Conservation (phyloP, 176 grass and related monocot species). For the Oryza australiensis region DNA sequence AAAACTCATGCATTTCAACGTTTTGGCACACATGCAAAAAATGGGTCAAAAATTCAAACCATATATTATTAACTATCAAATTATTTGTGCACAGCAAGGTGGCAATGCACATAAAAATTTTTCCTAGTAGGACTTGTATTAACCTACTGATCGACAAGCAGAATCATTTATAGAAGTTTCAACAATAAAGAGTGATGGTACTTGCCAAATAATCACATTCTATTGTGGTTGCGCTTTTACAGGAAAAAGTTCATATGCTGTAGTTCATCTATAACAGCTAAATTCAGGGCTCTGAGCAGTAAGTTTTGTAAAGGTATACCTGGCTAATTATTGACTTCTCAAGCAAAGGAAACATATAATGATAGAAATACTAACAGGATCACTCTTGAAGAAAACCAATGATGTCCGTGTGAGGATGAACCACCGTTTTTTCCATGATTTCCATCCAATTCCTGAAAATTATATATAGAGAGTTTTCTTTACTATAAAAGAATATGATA, state of each 20-base stretch:
- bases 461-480: slow-evolving; percentile 21
- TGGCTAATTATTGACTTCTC: slow-evolving; percentile 2
- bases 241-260: slow-evolving; percentile 1
- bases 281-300: background rate
- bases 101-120: slow-evolving; percentile 4
- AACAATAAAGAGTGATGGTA: background rate
- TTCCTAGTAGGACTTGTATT: background rate
- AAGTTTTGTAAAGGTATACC: background rate
- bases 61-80: slow-evolving; percentile 10
- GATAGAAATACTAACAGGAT: slow-evolving; percentile 71
- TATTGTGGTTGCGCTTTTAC: background rate
- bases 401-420: slow-evolving; percentile 98
- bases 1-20: slow-evolving; percentile 22
- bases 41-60: slow-evolving; percentile 18
- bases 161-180: background rate
- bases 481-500: background rate
- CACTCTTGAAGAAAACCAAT: slow-evolving; percentile 98
- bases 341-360: slow-evolving; percentile 22
- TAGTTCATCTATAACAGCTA: background rate
- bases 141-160: slow-evolving; percentile 8
- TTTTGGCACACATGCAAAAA: background rate
- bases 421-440: slow-evolving; percentile 99
- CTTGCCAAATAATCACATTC: slow-evolving; percentile 5
- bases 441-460: slow-evolving; percentile 94
- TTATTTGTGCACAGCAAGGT: background rate